Base-by-base conservation (phyloP, 2,329 filamentous ascomycete genomes). In the Arthroderma uncinatum region DNA sequence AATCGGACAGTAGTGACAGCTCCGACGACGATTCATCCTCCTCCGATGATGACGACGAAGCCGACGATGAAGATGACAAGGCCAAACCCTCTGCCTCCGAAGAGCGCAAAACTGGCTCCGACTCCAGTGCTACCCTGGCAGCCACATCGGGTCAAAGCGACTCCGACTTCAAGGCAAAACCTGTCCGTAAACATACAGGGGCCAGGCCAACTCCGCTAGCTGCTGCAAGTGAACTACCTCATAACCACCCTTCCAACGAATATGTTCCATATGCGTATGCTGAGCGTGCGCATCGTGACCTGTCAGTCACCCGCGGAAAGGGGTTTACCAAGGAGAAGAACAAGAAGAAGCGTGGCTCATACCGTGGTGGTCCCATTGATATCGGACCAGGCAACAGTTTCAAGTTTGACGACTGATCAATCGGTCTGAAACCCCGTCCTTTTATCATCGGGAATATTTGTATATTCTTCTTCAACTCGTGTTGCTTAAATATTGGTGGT, bases 281-380 rank as follows among this genome's bases (percentile, higher is more conserved):
- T 23, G 86, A 93, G 65, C 84, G 84, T 64, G 94, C 94, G 7
- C 88, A 91, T 68, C 82, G 89, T 64, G 91, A 96, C 69, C 76
- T 98, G 61, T 88, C 90, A 53, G 82, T 95, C 39, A 97, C 92
- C 33, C 89, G 86, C 70, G 93, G 93, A 66, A 97, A 96, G 76
- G 90, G 89, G 2, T 98, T 98, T 75, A 97, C 92, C 59, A 98
- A 98, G 79, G 93, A 97, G 78, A 98, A 98, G 84, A 98, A 98
- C 76, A 98, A 98, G 80, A 93, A 90, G 81, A 91, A 90, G 80
- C 80, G 84, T 65, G 93, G 93, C 54, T 89, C 86, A 63, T 98
- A 95, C 79, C 84, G 87, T 52, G 93, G 93, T 47, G 93, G 93
- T 5, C 74, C 80, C 55, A 95, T 98, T 66, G 91, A 98, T 69